phyloP scores from a whole-genome alignment of 805 yeast genomes.

The Candida sithepensis region DNA sequence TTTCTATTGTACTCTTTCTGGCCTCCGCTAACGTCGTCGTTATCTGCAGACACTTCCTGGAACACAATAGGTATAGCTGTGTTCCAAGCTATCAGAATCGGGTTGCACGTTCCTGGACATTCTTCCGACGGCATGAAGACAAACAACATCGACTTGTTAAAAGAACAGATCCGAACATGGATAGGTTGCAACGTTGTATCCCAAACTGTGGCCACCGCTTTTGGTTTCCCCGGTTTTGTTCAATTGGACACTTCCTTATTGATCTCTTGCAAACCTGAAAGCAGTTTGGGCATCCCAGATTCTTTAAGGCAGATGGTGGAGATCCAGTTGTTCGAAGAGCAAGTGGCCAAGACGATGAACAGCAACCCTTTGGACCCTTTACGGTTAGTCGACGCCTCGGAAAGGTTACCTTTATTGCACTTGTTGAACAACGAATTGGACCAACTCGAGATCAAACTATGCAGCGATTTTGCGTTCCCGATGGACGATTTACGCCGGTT shows the following conservation, averaged over 20 bases:
- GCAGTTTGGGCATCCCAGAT: conserved; percentile 44
- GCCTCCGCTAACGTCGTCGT: conserved; percentile 94
- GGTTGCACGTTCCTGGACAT: conserved; percentile 78
- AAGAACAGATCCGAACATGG: conserved; percentile 90
- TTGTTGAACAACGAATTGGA: conserved; percentile 70
- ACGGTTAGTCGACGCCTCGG: conserved; percentile 64
- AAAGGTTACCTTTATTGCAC: conserved; percentile 69
- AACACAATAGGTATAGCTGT: conserved; percentile 90
- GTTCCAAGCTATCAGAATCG: conserved; percentile 89
- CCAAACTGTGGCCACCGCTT: conserved; percentile 85
- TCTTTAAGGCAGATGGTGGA: conserved; percentile 75
- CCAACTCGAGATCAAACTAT: conserved; percentile 62
- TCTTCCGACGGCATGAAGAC: conserved; percentile 45
- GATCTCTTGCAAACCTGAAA: conserved; percentile 47
- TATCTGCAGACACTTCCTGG: conserved; percentile 96
- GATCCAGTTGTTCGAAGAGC: conserved; percentile 83
- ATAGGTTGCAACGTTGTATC: conserved; percentile 87
- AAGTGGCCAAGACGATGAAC: conserved; percentile 72
- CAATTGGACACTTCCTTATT: conserved; percentile 73
- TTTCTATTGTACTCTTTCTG: conserved; percentile 82
- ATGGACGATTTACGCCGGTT: conserved; percentile 70
- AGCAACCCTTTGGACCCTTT: conserved; percentile 63
- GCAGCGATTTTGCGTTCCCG: conserved; percentile 34
- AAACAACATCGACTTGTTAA: conserved; percentile 44
- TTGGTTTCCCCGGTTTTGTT: conserved; percentile 93